Evolutionary conservation across 176 grass and related monocot genomes (phyloP).

Genomic region (Hordeum marinum): DNA sequence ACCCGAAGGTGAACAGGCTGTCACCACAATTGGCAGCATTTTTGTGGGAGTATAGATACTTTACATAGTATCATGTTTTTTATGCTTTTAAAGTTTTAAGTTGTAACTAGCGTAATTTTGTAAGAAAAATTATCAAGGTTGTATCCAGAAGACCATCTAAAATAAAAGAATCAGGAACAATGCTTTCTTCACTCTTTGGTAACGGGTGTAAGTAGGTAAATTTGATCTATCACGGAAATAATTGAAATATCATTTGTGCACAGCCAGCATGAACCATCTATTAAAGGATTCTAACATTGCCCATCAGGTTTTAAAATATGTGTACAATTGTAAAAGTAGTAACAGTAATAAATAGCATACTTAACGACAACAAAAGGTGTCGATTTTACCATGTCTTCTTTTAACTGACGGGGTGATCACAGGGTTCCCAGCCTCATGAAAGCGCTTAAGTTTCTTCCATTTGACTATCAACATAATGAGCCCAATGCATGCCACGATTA

Average conservation of each 20-base stretch:
- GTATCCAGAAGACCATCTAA: neutral
- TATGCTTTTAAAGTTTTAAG: too few relatives aligned
- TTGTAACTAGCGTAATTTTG: neutral
- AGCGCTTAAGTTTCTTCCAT: slow-evolving; percentile 35
- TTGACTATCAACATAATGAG: slow-evolving; percentile 56
- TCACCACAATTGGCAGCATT: neutral
- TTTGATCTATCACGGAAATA: neutral
- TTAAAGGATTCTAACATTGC: neutral
- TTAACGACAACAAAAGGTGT: slow-evolving; percentile 17
- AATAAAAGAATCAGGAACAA: neutral
- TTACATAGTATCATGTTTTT: neutral
- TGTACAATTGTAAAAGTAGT: neutral
- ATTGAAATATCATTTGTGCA: neutral
- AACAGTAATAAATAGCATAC: neutral
- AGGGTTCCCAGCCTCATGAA: slow-evolving; percentile 43
- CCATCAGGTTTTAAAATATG: neutral
- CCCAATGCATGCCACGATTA: slow-evolving; percentile 53
- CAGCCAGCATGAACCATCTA: neutral
- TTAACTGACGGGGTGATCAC: slow-evolving; percentile 32
- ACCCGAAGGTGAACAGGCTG: neutral
- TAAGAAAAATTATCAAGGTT: neutral
- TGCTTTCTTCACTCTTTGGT: neutral
- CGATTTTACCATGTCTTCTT: slow-evolving; percentile 60
- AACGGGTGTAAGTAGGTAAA: neutral
- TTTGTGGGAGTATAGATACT: neutral